A percentile compares a stretch with the other conserved stretches of the same genome.
Conservation (phyloP, 495 filamentous ascomycete genomes). For the Elaphomyces granulatus region DNA sequence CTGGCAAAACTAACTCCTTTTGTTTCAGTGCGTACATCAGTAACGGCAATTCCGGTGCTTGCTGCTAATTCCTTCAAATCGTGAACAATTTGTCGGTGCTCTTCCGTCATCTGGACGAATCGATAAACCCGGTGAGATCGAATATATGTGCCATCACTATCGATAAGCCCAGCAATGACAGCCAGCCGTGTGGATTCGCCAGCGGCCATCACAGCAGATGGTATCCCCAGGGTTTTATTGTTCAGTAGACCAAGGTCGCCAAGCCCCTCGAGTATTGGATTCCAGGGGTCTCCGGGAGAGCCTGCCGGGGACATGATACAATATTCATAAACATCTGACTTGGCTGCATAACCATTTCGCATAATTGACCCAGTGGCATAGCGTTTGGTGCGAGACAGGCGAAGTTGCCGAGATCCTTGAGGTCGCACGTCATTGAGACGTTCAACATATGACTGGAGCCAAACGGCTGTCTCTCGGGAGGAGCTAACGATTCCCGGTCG, state of each 20-base stretch:
- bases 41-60: neutral
- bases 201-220: neutral
- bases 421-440: neutral
- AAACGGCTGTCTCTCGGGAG: neutral
- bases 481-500: neutral
- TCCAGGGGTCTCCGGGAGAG: neutral
- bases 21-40: neutral
- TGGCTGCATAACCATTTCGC: neutral
- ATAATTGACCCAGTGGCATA: neutral
- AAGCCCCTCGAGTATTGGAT: neutral
- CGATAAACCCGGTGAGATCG: neutral
- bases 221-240: neutral
- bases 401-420: neutral
- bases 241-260: neutral
- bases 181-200: neutral
- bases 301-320: neutral
- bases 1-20: neutral
- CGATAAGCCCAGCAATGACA: neutral
- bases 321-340: neutral
- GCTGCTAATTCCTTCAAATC: neutral
- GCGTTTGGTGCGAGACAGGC: neutral
- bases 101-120: neutral
- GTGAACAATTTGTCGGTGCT: neutral
- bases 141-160: neutral
- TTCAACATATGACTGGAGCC: neutral